Conservation (phyloP, 805 yeast genomes). For the Henningerozyma blattae region DNA sequence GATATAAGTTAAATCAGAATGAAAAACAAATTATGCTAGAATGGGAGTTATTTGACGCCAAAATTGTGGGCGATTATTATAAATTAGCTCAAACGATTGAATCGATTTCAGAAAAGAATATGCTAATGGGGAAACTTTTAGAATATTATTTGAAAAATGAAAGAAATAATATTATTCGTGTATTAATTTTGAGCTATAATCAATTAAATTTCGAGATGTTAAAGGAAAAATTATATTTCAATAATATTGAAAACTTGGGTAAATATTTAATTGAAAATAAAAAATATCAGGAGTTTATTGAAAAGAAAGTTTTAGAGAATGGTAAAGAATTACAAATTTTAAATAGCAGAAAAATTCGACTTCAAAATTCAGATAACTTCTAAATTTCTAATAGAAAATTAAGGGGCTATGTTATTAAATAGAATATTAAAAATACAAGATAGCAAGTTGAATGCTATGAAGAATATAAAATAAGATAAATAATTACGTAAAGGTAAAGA, state of each 20-base stretch:
- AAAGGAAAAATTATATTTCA: not conserved
- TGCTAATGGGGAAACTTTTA: not conserved
- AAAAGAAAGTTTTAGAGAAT: not conserved
- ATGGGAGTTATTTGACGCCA: not conserved
- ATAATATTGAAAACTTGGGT: not conserved
- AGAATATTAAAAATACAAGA: no score
- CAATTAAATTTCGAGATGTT: not conserved
- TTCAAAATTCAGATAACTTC: no score
- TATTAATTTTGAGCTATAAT: not conserved
- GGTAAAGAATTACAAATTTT: not conserved
- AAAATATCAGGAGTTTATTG: not conserved
- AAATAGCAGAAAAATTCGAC: not conserved
- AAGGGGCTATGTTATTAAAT: no score
- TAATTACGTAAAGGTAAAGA: no score
- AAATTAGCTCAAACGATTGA: not conserved
- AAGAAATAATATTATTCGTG: not conserved
- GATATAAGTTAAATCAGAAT: no score
- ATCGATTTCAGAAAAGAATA: not conserved
- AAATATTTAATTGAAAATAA: no score
- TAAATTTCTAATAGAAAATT: no score
- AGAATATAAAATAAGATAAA: no score
- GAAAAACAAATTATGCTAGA: no score
- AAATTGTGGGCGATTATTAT: not conserved
- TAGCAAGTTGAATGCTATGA: no score
- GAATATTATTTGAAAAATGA: not conserved